A percentile compares a stretch with the other conserved stretches of the same genome.
Evolutionary conservation across 2,329 filamentous ascomycete species (phyloP).

Genomic region (Aspergillus eucalypticola): DNA sequence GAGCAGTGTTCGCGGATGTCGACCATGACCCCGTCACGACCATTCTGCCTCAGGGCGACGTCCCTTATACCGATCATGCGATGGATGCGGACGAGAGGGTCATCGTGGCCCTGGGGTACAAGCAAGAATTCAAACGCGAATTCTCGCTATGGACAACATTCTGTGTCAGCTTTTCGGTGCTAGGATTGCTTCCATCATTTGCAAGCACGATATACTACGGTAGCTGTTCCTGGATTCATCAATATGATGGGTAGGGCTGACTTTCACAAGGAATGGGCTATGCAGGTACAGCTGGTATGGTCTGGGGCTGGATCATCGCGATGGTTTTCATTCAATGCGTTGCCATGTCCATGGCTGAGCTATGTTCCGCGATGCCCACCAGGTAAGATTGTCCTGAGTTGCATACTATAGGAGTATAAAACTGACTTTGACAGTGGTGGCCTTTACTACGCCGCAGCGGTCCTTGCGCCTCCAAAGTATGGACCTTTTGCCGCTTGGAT

Average conservation of each 20-base stretch:
- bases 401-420: not conserved
- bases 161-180: constrained; percentile 71
- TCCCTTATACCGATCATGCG: constrained; percentile 36
- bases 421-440: constrained; percentile 53
- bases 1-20: constrained; percentile 21
- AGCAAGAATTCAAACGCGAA: constrained; percentile 67
- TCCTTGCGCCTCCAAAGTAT: constrained; percentile 66
- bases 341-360: constrained; percentile 68
- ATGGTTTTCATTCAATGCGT: constrained; percentile 72
- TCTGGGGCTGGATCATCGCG: constrained; percentile 74
- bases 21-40: constrained; percentile 40
- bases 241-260: constrained; percentile 8
- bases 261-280: constrained; percentile 49
- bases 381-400: constrained; percentile 37
- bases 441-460: constrained; percentile 72
- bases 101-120: constrained; percentile 52
- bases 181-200: constrained; percentile 70
- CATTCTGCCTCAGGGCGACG: constrained; percentile 39
- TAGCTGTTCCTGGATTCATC: constrained; percentile 37
- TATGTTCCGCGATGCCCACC: constrained; percentile 73
- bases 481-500: constrained; percentile 69
- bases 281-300: constrained; percentile 64
- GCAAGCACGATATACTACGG: constrained; percentile 72
- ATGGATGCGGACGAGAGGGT: constrained; percentile 46
- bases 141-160: constrained; percentile 75